Evolutionary conservation across 495 filamentous ascomycete genomes (phyloP).

Genomic region (Penicillium alfredii): DNA sequence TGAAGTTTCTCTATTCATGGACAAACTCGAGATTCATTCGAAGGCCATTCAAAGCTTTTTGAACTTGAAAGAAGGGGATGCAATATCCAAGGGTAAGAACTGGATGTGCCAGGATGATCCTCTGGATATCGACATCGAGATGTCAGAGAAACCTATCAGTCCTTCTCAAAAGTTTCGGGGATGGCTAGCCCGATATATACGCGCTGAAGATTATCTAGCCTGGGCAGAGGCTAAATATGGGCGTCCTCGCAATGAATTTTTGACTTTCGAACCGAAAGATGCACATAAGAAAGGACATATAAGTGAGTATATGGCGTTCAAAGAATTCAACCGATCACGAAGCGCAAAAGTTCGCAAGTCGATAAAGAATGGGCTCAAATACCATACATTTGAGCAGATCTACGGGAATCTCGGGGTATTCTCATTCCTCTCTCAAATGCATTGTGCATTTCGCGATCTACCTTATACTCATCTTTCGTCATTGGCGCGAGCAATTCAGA

Average conservation of each 20-base stretch:
- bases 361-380: neutral
- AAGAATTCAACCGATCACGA: neutral
- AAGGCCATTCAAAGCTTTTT: neutral
- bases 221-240: neutral
- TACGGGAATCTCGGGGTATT: neutral
- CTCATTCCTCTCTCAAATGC: neutral
- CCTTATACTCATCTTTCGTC: neutral
- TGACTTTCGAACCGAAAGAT: neutral
- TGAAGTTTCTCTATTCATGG: too few species aligned
- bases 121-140: neutral
- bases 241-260: neutral
- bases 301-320: neutral
- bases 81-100: neutral
- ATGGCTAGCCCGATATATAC: neutral
- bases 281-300: neutral
- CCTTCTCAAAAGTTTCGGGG: neutral
- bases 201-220: neutral
- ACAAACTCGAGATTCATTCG: too few species aligned
- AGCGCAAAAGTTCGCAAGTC: neutral
- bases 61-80: neutral
- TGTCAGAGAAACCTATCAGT: neutral
- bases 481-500: neutral
- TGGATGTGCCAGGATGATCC: neutral
- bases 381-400: neutral
- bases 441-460: neutral